Evolutionary conservation across 108 stramenopile genomes (phyloP).

Genomic region (Epipyxis sp.): DNA sequence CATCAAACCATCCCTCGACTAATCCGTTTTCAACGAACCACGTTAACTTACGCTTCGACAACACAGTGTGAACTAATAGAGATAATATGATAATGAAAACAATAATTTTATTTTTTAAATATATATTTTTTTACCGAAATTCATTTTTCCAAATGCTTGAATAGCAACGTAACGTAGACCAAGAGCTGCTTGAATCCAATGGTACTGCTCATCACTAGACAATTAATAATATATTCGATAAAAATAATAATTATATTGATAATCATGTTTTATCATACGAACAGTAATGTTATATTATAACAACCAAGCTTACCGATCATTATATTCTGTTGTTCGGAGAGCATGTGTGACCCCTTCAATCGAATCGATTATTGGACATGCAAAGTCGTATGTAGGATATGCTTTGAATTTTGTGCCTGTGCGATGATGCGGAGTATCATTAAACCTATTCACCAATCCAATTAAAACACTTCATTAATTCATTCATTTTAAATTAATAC

Average conservation of each 20-base stretch:
- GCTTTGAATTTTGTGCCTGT: constrained; percentile 93
- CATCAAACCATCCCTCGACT: constrained; percentile 97
- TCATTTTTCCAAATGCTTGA: constrained; percentile 91
- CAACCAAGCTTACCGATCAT: too few relatives aligned
- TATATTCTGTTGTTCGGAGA: constrained; percentile 96
- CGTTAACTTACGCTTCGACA: constrained; percentile 94
- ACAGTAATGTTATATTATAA: too few relatives aligned
- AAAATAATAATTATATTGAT: too few relatives aligned
- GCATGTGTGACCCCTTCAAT: constrained; percentile 98
- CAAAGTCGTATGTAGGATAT: constrained; percentile 98
- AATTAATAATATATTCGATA: too few relatives aligned
- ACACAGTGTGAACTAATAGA: constrained; percentile 36
- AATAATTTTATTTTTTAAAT: too few relatives aligned
- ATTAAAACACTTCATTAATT: too few relatives aligned
- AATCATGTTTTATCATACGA: too few relatives aligned
- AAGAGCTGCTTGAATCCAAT: constrained; percentile 76
- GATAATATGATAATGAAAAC: not conserved
- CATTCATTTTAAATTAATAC: too few relatives aligned
- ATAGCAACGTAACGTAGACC: constrained; percentile 81
- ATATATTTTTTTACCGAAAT: constrained; percentile 79
- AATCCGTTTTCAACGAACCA: constrained; percentile 95
- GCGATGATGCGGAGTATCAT: constrained; percentile 86
- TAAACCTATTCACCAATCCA: too few relatives aligned
- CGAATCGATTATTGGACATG: constrained; percentile 98
- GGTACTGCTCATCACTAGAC: constrained; percentile 91